Percentiles rank a stretch among this genome's conserved stretches.
phyloP scores from a whole-genome alignment of 164 flowering plant genomes.

The Magnolia changhungtana region DNA sequence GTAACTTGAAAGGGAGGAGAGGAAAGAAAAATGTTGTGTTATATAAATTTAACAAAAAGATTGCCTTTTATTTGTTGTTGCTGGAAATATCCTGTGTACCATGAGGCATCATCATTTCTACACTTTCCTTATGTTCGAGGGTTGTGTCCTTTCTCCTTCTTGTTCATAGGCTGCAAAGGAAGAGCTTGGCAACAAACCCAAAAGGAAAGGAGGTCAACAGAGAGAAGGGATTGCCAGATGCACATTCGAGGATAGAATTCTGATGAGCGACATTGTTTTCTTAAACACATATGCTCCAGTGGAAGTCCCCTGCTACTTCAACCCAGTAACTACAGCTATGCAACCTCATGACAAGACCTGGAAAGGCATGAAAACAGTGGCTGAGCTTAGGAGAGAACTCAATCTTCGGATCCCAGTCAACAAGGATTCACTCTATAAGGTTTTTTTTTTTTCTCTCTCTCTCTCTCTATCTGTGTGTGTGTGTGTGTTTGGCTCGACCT shows the following conservation, averaged over 20 bases:
- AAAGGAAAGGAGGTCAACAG: slow-evolving; percentile 55
- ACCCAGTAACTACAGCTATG: slow-evolving; percentile 82
- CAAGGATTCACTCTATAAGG: slow-evolving; percentile 94
- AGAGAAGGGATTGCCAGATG: slow-evolving; percentile 92
- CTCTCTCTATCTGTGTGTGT: neutral
- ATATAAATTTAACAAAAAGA: too few species aligned
- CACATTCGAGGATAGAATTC: slow-evolving; percentile 90
- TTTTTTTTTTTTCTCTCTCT: slow-evolving; percentile 13
- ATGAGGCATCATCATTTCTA: too few species aligned
- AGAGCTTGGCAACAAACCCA: slow-evolving; percentile 64
- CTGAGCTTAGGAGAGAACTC: slow-evolving; percentile 70
- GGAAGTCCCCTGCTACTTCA: slow-evolving; percentile 75
- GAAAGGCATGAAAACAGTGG: slow-evolving; percentile 88
- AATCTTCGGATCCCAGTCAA: slow-evolving; percentile 72
- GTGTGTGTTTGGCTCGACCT: neutral
- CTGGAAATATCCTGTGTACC: too few species aligned
- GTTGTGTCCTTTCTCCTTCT: neutral
- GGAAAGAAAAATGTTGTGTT: too few species aligned
- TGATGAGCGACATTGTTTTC: slow-evolving; percentile 92
- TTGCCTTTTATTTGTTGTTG: too few species aligned
- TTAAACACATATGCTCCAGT: slow-evolving; percentile 84
- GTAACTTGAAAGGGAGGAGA: too few species aligned
- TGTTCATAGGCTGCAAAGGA: slow-evolving; percentile 77
- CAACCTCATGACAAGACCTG: slow-evolving; percentile 74
- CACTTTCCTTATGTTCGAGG: neutral